These are phyloP conservation scores for Xylariomycetidae sp. DNA, from an alignment of 2,329 filamentous ascomycete genomes.

Conservation along the genomic window DNA sequence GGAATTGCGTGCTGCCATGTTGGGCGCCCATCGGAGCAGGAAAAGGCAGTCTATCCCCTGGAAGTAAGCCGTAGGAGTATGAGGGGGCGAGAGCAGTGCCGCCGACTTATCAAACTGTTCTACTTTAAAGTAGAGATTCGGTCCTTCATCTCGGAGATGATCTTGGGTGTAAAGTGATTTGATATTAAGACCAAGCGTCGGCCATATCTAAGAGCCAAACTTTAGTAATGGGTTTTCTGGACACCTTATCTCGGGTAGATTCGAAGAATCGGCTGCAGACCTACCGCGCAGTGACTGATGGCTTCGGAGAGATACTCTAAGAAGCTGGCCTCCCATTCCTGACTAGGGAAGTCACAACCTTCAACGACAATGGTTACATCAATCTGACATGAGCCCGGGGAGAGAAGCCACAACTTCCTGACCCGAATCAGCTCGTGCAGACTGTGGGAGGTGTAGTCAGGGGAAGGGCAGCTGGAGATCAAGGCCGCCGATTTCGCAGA, in stretches of 20 bases:
- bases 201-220: constrained; percentile 20
- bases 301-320: constrained; percentile 18
- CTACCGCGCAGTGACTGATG: constrained; percentile 19
- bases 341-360: constrained; percentile 3
- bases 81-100: constrained; percentile 23
- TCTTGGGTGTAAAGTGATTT: constrained; percentile 16
- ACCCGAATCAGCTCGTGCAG: constrained; percentile 15
- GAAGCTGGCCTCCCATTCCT: constrained; percentile 10
- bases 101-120: constrained; percentile 25
- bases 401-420: constrained; percentile 22
- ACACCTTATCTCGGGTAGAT: too few relatives aligned
- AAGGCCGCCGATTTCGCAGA: constrained; percentile 18
- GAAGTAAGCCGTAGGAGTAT: constrained; percentile 19
- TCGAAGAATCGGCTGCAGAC: too few relatives aligned
- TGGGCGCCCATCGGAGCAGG: constrained; percentile 6
- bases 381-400: constrained; percentile 20
- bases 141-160: constrained; percentile 11
- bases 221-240: not conserved
- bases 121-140: constrained; percentile 25
- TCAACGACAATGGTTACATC: constrained; percentile 15
- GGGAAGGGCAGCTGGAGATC: constrained; percentile 13
- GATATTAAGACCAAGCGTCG: constrained; percentile 19
- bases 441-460: constrained; percentile 7
- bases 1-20: not conserved
- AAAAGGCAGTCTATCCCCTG: constrained; percentile 22